Evolutionary conservation across 257 asterid species (phyloP).

Genomic region (Solanum tarapatanum): DNA sequence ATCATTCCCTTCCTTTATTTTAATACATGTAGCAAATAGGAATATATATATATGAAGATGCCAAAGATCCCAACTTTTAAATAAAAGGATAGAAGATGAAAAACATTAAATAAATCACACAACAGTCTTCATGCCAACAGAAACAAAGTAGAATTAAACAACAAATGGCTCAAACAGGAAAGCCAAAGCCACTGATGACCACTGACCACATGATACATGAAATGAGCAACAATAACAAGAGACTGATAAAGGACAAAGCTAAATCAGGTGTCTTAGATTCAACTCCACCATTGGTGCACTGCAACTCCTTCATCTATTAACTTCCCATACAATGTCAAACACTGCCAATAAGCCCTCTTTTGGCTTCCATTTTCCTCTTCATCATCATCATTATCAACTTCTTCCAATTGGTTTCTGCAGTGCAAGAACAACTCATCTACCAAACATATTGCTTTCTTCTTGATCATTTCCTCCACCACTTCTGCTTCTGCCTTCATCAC

Average conservation of each 20-base stretch:
- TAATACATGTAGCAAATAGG: not conserved
- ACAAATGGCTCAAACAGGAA: not conserved
- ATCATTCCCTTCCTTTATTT: too few relatives aligned
- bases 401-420: conserved; percentile 36
- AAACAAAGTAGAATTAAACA: not conserved
- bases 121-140: not conserved
- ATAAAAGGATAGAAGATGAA: not conserved
- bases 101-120: not conserved
- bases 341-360: conserved; percentile 50
- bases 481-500: conserved; percentile 61
- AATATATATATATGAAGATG: not conserved
- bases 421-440: conserved; percentile 50
- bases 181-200: not conserved
- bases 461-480: conserved; percentile 44
- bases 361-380: conserved; percentile 11
- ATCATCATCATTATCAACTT: not conserved
- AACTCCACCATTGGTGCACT: conserved; percentile 58
- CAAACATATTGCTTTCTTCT: conserved; percentile 26
- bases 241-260: not conserved
- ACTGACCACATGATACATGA: not conserved
- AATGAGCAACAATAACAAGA: not conserved
- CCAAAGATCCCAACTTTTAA: not conserved
- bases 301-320: conserved; percentile 48
- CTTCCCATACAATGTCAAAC: conserved; percentile 43
- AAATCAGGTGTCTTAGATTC: conserved; percentile 1